Evolutionary conservation across 179 eudicot genomes (phyloP).

Genomic region (Heliamphora pulchella): DNA sequence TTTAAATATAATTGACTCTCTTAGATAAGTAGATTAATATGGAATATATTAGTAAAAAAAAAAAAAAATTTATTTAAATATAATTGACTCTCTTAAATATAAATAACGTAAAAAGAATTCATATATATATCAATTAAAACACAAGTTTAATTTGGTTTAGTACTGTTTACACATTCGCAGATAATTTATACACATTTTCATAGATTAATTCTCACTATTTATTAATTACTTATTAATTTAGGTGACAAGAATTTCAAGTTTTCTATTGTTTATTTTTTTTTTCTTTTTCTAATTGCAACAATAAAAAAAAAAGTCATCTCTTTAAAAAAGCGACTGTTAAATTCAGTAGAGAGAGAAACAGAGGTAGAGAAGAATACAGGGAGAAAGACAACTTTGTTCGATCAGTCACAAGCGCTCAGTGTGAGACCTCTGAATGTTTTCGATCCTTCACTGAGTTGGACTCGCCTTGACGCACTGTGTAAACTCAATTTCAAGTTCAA

Average conservation of each 20-base stretch:
- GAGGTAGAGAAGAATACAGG: neutral
- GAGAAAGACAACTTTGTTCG: neutral
- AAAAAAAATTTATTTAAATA: no score
- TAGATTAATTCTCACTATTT: no score
- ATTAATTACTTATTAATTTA: no score
- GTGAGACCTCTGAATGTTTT: neutral
- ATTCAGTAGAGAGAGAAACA: slow-evolving; percentile 16
- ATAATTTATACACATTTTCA: no score
- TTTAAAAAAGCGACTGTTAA: slow-evolving; percentile 3
- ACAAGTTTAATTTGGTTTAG: no score
- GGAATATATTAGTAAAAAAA: no score
- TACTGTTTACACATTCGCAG: no score
- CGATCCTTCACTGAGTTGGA: neutral
- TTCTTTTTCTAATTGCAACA: neutral
- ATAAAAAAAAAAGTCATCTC: neutral
- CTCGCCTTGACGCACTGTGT: slow-evolving; percentile 12
- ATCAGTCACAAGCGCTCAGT: slow-evolving; percentile 11
- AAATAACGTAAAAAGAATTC: no score
- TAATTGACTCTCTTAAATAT: no score
- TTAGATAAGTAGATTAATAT: no score
- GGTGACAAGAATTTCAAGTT: neutral
- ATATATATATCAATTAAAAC: no score
- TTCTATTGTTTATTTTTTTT: neutral
- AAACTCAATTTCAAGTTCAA: neutral
- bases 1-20: no score